Conservation (phyloP, 2,329 filamentous ascomycete species). For the Xylaria sp. region DNA sequence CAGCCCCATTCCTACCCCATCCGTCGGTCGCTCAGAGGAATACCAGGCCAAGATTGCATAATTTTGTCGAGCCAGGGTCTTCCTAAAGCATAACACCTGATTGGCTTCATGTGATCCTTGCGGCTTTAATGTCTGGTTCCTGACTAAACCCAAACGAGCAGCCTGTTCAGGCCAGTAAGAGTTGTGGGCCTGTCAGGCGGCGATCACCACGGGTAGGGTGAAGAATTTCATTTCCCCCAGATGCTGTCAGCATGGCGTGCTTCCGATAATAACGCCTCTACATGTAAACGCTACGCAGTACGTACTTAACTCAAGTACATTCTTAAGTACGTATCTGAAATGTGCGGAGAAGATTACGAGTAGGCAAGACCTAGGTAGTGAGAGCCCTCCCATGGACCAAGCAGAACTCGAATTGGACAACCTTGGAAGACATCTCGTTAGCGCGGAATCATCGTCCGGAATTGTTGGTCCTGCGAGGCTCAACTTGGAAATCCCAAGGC, state of each 20-base stretch:
- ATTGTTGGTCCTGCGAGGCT: not conserved
- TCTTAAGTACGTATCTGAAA: too few relatives aligned
- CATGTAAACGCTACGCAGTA: too few relatives aligned
- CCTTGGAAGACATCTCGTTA: too few relatives aligned
- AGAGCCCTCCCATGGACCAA: not conserved
- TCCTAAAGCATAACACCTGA: conserved; percentile 7
- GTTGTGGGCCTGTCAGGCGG: not conserved
- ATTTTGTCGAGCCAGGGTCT: conserved; percentile 20
- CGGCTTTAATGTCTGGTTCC: conserved; percentile 22
- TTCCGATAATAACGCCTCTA: not conserved
- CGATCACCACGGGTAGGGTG: not conserved
- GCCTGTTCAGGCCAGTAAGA: not conserved
- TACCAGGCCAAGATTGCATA: conserved; percentile 23
- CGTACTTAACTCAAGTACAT: too few relatives aligned
- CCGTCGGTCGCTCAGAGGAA: conserved; percentile 9
- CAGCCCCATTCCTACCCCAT: conserved; percentile 3
- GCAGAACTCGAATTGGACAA: not conserved
- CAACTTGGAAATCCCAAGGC: not conserved
- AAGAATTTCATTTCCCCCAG: not conserved
- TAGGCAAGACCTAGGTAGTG: too few relatives aligned
- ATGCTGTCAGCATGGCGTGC: not conserved
- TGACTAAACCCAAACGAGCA: conserved; percentile 24
- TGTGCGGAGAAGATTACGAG: too few relatives aligned
- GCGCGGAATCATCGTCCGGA: too few relatives aligned
- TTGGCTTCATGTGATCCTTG: conserved; percentile 22